phyloP scores from a whole-genome alignment of 306 rosid species.

The Vigna trinervia region DNA sequence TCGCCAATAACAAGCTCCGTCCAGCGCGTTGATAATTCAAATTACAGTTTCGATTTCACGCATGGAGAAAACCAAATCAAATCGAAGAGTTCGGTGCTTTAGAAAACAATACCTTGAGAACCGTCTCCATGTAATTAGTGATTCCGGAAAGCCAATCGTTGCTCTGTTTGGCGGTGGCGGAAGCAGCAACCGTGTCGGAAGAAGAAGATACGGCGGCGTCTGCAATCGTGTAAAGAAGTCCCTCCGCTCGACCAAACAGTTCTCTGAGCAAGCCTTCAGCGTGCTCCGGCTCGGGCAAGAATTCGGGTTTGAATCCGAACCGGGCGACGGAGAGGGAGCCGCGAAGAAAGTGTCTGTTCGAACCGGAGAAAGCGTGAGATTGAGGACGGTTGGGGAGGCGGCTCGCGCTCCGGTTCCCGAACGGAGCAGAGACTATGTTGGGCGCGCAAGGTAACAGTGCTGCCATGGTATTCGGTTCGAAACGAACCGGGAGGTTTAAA shows the following conservation, averaged over 20 bases:
- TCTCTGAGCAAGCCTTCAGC: conserved; percentile 58
- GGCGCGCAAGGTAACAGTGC: conserved; percentile 59
- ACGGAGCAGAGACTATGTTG: conserved; percentile 53
- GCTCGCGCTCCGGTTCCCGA: conserved; percentile 49
- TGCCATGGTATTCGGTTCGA: conserved; percentile 54
- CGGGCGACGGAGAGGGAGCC: conserved; percentile 68
- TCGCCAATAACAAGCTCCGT: background rate
- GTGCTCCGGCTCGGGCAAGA: conserved; percentile 63
- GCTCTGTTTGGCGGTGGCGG: conserved; percentile 61
- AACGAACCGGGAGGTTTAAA: conserved; percentile 17
- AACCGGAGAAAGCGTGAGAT: conserved; percentile 45
- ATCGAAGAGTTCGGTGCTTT: conserved; percentile 8
- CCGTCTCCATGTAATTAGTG: conserved; percentile 74
- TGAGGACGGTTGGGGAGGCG: conserved; percentile 54
- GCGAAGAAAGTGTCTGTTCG: conserved; percentile 53
- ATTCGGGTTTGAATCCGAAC: conserved; percentile 64
- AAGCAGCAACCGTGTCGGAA: conserved; percentile 45
- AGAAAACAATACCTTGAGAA: conserved; percentile 66
- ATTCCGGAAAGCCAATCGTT: conserved; percentile 93
- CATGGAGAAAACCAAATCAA: background rate
- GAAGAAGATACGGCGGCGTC: conserved; percentile 83
- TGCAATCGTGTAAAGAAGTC: conserved; percentile 79
- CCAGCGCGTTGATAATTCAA: conserved; percentile 7
- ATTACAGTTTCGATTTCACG: conserved; percentile 2
- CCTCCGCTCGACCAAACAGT: conserved; percentile 72